Evolutionary conservation across 495 filamentous ascomycete species (phyloP).

Genomic region (Xylaria castorea): DNA sequence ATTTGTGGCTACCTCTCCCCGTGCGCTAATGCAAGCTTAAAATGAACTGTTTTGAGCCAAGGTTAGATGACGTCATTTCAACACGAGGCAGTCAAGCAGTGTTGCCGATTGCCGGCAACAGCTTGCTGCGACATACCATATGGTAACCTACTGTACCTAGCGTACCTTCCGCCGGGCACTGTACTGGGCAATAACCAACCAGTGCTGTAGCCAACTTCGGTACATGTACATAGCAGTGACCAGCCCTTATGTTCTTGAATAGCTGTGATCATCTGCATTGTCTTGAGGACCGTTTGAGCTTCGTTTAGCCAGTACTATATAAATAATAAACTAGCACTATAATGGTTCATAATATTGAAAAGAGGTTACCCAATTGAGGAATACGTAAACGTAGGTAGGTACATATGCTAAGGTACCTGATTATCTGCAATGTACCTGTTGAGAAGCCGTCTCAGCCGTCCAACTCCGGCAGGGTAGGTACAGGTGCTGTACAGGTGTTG

Average conservation of each 20-base stretch:
- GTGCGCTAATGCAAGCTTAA: slow-evolving; percentile 16
- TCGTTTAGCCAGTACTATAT: not conserved
- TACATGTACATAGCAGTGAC: not conserved
- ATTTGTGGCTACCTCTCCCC: not conserved
- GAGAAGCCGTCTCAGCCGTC: slow-evolving; percentile 11
- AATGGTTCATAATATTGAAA: too few relatives aligned
- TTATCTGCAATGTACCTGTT: too few relatives aligned
- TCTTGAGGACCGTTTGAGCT: not conserved
- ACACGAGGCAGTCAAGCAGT: not conserved
- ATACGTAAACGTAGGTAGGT: not conserved
- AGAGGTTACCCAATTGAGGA: not conserved
- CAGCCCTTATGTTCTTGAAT: not conserved
- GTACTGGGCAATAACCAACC: not conserved
- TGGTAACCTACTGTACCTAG: too few relatives aligned
- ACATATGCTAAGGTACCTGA: not conserved
- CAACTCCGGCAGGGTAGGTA: not conserved
- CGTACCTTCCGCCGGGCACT: too few relatives aligned
- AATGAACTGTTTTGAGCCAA: slow-evolving; percentile 1
- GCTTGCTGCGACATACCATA: not conserved
- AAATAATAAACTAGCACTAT: not conserved
- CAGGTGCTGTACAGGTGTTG: not conserved
- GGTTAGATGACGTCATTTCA: slow-evolving; percentile 20
- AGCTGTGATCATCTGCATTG: not conserved
- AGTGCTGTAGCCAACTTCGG: not conserved
- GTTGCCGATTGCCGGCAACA: slow-evolving; percentile 16